Base-by-base conservation (phyloP, 495 filamentous ascomycete species). In the Parathielavia appendiculata region DNA sequence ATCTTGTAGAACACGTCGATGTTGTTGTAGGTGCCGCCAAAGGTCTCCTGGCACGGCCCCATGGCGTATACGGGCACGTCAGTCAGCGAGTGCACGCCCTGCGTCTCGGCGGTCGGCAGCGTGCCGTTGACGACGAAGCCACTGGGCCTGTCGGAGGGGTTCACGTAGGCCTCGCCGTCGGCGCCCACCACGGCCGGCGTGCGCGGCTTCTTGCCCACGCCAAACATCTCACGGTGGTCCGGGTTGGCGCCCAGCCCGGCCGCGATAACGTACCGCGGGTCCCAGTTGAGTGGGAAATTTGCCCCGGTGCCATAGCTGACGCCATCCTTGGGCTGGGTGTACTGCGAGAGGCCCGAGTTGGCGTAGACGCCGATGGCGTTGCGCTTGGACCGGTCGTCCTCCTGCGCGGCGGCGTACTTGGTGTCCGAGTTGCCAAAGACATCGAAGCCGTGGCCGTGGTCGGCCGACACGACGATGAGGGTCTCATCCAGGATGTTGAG, bases 1-100 rank as follows among this genome's bases (percentile, higher is more conserved):
- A 90, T 86, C 63, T 81, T 77, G 71, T 83, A 90, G 66, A 90
- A 90, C 32, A 90, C 74, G 54, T 90, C 87, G 43, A 86, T 80
- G 57, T 81, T 86, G 63, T 73, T 82, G 63, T 85, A 87, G 4
- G 83, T 81, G 51, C 87, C 87, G 4, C 80, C 81, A 70, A 90
- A 90, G 12, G 75, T 62, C 61, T 87, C 85, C 69, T 87, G 83
- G 66, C 87, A 90, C 5, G 87, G 87, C 0, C 87, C 87, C 71
- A 77, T 74, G 0, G 87, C 85, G 61, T 82, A 90, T 12, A 90
- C 85, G 0, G 87, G 85, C 45, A 90, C 87, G 66, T 90, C 87
- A 0, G 87, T 90, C 54, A 90, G 71, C 39, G 78, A 83, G 72
- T 90, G 87, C 52, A 90, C 87, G 20, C 87, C 87, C 68, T 84